Evolutionary conservation across 2,329 filamentous ascomycete genomes (phyloP), one percentile per base, ranked within the genome.

Genomic region (Cryoendolithus antarcticus): DNA sequence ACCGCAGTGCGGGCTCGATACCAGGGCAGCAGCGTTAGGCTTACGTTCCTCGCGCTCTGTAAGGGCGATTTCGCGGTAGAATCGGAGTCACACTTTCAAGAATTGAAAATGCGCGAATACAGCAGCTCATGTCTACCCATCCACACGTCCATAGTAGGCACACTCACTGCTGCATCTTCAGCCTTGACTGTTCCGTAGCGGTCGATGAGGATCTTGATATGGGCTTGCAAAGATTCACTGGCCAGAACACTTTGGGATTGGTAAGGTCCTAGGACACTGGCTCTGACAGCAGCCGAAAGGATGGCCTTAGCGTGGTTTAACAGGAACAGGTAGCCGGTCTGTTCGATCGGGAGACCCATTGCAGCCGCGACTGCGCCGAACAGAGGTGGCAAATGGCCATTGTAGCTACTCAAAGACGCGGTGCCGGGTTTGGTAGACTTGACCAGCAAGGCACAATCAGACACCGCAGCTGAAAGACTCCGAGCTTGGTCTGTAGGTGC

Each of bases 81-180:
- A 27, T 27, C 7, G 24, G 24, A 8, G 24, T 27, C 24, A 8
- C 24, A 8, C 24, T 27, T 27, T 56, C 54, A 89, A 51, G 82
- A 88, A 61, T 91, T 91, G 56, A 91, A 91, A 39, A 91, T 89
- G 50, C 84, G 75, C 42, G 82, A 88, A 59, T 91, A 91, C 47
- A 91, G 59, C 56, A 85, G 65, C 67, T 91, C 84, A 59, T 91
- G 84, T 55, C 84, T 71, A 3, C 84, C 84, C 53, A 86, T 70
- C 83, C 84, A 91, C 27, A 91, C 58, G 63, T 91, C 84, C 72
- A 89, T 77, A 2, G 78, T 72, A 1, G 84, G 84, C 45, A 86
- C 77, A 40, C 67, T 77, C 64, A 89, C 82, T 4, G 80, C 82
- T 3, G 83, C 82, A 45, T 79, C 72, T 41, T 82, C 77, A 0